Evolutionary conservation across 1,139 yeast genomes (phyloP), one percentile per base, ranked within the genome.

Genomic region (Debaryomyces singareniensis): DNA sequence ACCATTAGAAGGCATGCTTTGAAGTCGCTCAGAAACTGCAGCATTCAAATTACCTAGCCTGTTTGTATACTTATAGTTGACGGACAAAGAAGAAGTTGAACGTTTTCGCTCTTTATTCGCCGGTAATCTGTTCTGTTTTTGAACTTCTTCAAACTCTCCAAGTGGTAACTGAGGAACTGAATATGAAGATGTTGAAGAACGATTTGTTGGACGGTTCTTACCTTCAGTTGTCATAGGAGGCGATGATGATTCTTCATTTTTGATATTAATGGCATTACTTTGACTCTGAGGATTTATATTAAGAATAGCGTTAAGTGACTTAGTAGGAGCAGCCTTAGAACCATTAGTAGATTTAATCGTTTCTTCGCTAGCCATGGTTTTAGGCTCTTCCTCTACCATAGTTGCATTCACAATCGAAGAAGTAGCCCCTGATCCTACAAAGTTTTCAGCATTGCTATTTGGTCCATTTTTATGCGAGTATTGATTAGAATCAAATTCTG

Each of bases 401-500:
- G 39, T 35, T 5, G 36, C 27, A 18, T 28, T 34, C 7, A 28
- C 10, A 11, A 32, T 24, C 13, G 30, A 15, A 5, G 24, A 21
- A 21, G 32, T 29, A 13, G 33, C 30, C 12, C 32, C 21, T 7
- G 21, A 18, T n/a, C 21, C 21, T 7, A 18, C n/a, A 18, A 18
- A 18, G 9, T 7, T 26, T n/a, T 18, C 26, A 25, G 31, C 31
- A n/a, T 27, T 26, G 29, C 29, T 37, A 20, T 34, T 35, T 5
- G 34, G 33, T 12, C 29, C 32, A 16, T 35, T 32, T 18, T 37
- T 30, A 12, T 40, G 7, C n/a, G 7, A n/a, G n/a, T 7, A n/a
- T 7, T 18, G 21, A n/a, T 18, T 18, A n/a, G n/a, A n/a, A 7
- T 18, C 43, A 26, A 38, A 44, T 14, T 50, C 52, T 32, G 51